Evolutionary conservation across 2,329 filamentous ascomycete species (phyloP).

Genomic region (Xylaria multiplex): DNA sequence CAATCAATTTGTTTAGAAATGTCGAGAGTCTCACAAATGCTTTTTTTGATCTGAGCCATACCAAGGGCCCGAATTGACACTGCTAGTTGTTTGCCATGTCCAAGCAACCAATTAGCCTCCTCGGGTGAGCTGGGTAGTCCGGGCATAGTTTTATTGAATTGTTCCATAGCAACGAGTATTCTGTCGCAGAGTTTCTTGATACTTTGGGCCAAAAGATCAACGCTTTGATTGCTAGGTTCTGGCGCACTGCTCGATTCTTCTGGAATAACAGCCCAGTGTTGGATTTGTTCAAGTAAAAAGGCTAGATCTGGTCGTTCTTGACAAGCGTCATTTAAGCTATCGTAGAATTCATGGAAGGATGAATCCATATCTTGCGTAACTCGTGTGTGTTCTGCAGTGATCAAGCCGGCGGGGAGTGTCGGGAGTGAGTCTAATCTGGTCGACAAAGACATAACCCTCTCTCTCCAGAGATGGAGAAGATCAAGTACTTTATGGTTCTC

Average conservation of each 20-base stretch:
- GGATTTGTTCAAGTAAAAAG: conserved; percentile 73
- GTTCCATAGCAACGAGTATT: conserved; percentile 82
- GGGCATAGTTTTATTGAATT: conserved; percentile 66
- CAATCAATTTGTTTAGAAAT: conserved; percentile 52
- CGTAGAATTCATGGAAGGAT: conserved; percentile 52
- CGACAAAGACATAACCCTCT: conserved; percentile 58
- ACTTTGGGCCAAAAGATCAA: conserved; percentile 63
- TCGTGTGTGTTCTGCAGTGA: conserved; percentile 51
- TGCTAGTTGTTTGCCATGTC: conserved; percentile 62
- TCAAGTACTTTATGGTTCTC: conserved; percentile 58
- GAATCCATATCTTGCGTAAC: conserved; percentile 51
- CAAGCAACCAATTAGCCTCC: conserved; percentile 70
- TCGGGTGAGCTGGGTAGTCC: conserved; percentile 68
- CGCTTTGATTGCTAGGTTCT: conserved; percentile 34
- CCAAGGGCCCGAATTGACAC: conserved; percentile 69
- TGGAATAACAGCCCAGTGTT: conserved; percentile 66
- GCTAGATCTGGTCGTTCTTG: conserved; percentile 65
- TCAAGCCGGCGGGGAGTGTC: conserved; percentile 62
- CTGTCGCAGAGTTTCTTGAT: conserved; percentile 76
- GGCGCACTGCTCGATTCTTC: conserved; percentile 41
- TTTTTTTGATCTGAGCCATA: conserved; percentile 62
- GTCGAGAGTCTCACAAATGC: conserved; percentile 47
- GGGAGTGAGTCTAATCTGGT: conserved; percentile 56
- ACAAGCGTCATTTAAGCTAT: conserved; percentile 57
- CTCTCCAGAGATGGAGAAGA: conserved; percentile 61